Conservation (phyloP, 129 eudicot species). For the Lactuca saligna region DNA sequence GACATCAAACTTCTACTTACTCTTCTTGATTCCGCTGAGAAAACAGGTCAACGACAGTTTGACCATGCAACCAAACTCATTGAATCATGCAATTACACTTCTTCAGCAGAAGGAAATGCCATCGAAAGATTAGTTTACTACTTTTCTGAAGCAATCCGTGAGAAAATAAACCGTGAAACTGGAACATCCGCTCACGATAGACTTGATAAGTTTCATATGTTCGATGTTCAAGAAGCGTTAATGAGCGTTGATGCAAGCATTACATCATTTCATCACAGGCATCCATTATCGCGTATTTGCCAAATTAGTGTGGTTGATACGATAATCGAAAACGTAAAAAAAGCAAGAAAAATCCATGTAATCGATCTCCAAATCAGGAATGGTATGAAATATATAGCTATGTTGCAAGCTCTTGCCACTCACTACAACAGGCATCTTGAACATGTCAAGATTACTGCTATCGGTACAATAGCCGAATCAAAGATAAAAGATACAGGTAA, state of each 20-base stretch:
- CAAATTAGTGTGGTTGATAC: constrained; percentile 38
- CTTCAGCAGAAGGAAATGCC: constrained; percentile 32
- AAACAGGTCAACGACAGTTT: constrained; percentile 39
- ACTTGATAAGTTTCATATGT: constrained; percentile 10
- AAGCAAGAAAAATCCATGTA: constrained; percentile 38
- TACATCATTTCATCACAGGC: constrained; percentile 20
- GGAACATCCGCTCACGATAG: constrained; percentile 19
- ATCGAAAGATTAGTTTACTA: constrained; percentile 44
- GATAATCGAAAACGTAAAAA: constrained; percentile 33
- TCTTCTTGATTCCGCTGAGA: constrained; percentile 52
- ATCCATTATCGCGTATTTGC: constrained; percentile 10
- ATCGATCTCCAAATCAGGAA: constrained; percentile 45
- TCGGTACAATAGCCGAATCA: constrained; percentile 30
- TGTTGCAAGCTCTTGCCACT: constrained; percentile 49
- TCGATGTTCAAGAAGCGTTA: constrained; percentile 18
- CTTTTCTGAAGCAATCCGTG: constrained; percentile 43
- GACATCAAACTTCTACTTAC: constrained; percentile 36
- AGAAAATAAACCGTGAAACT: constrained; percentile 43
- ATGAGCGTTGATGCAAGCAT: constrained; percentile 11
- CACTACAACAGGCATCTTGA: constrained; percentile 22
- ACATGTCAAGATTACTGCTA: constrained; percentile 49
- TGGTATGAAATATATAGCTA: constrained; percentile 37
- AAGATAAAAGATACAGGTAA: constrained; percentile 37
- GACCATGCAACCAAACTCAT: constrained; percentile 33
- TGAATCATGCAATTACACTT: constrained; percentile 21